These are phyloP conservation scores for Aspergillus olivimuriae DNA, from an alignment of 495 filamentous ascomycete species.

Conservation along the genomic window DNA sequence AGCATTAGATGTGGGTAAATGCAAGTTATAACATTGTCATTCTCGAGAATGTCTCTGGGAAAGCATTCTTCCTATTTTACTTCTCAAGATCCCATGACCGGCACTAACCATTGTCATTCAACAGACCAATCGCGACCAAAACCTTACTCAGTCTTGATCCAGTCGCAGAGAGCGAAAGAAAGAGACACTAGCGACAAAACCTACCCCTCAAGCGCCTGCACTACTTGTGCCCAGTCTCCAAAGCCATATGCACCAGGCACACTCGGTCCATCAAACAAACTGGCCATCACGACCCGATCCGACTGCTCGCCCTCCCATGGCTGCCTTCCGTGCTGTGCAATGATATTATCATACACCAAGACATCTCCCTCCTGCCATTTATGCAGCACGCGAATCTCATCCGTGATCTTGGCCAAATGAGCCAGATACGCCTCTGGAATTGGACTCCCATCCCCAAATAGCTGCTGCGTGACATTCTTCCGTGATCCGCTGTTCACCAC, in stretches of 20 bases:
- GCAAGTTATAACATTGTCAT: no score
- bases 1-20: no score
- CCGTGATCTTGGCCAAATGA: constrained; percentile 39
- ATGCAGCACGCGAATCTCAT: constrained; percentile 42
- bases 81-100: no score
- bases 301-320: constrained; percentile 40
- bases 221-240: constrained; percentile 41
- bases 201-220: constrained; percentile 30
- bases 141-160: no score
- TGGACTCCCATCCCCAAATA: constrained; percentile 44
- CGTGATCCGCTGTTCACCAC: constrained; percentile 14
- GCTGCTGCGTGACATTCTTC: constrained; percentile 20
- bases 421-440: constrained; percentile 46
- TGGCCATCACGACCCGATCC: constrained; percentile 40
- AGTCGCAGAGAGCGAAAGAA: no score
- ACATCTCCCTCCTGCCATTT: constrained; percentile 36
- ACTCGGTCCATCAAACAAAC: constrained; percentile 36
- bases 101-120: no score
- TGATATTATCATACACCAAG: constrained; percentile 41
- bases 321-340: constrained; percentile 42
- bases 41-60: no score
- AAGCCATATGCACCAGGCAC: constrained; percentile 39
- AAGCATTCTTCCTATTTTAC: no score
- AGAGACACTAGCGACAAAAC: no score
- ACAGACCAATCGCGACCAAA: no score